Base-by-base conservation (phyloP, 116 monocot species). In the Papilionanthe hybrid region DNA sequence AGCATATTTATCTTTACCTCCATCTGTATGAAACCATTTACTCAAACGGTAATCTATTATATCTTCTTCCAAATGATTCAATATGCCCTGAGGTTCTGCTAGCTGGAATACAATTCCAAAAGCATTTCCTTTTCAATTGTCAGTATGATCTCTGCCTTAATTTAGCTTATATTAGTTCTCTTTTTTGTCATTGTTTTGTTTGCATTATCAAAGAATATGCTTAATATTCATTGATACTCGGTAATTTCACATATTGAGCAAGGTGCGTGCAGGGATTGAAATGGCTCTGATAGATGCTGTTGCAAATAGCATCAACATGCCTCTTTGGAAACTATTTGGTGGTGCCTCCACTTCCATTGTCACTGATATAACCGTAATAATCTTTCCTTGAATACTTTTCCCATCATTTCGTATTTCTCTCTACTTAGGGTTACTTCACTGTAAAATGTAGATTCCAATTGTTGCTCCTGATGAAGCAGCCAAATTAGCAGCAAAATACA, bases 201-300 rank as follows among this genome's bases (percentile, higher is more conserved):
- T 45, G 45, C 45, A 45, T 53, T 53, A 53, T 63, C 63, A 20
- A 63, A 63, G 63, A 25, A 12, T 32, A 69, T 9, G 5, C 37
- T 69, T 69, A 37, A 41, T 69, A 5, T 9, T 69, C 15, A 69
- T 69, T 69, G 30, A 69, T 69, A 69, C 4, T 17, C 0, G 13
- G 37, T 37, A 19, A 69, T 17, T 69, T 32, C 37, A 69, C 37
- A 17, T 69, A 13, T 69, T 69, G 69, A 37, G 13, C 37, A 82
- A 98, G 98, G 90, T 90, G 10, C 89, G 94, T 86, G 94, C 98
- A 56, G 98, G 93, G 66, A 84, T 92, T 48, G 98, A 98, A 86
- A 98, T 98, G 98, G 98, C 98, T 80, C 84, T 98, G 41, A 90
- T 98, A 66, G 98, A 98, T 90, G 98, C 93, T 49, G 86, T 88